A percentile compares a stretch with the other conserved stretches of the same genome.
These are phyloP conservation scores for Xenoacremonium recifei DNA, from an alignment of 2,329 filamentous ascomycete genomes.

Conservation along the genomic window DNA sequence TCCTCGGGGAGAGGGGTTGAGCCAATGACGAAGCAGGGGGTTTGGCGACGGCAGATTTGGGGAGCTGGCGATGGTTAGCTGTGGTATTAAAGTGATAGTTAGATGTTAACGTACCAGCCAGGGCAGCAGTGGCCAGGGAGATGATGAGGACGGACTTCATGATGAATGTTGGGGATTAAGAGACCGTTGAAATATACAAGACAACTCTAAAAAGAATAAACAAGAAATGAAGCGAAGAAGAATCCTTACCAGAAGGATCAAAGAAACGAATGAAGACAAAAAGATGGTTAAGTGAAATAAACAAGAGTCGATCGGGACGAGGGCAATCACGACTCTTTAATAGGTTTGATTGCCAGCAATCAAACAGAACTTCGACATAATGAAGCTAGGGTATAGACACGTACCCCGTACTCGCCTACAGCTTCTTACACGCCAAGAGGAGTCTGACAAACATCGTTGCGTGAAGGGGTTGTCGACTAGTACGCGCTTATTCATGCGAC, in stretches of 20 bases:
- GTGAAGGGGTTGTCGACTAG: too few species aligned
- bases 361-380: too few species aligned
- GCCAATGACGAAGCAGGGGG: conserved; percentile 56
- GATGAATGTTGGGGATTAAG: not conserved
- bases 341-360: too few species aligned
- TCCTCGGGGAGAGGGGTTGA: conserved; percentile 49
- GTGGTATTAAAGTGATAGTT: not conserved
- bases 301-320: too few species aligned
- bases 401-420: too few species aligned
- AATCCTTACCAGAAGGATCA: conserved; percentile 3
- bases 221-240: not conserved
- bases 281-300: not conserved
- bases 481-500: too few species aligned
- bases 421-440: too few species aligned
- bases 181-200: not conserved
- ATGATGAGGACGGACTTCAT: conserved; percentile 20
- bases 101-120: conserved; percentile 14
- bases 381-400: too few species aligned
- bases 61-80: conserved; percentile 10
- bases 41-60: conserved; percentile 25
- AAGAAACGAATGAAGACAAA: not conserved
- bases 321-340: too few species aligned
- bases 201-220: not conserved
- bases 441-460: too few species aligned
- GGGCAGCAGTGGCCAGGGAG: conserved; percentile 12